Conservation (phyloP, 345 rosid genomes). For the Arabidopsis arenosa region DNA sequence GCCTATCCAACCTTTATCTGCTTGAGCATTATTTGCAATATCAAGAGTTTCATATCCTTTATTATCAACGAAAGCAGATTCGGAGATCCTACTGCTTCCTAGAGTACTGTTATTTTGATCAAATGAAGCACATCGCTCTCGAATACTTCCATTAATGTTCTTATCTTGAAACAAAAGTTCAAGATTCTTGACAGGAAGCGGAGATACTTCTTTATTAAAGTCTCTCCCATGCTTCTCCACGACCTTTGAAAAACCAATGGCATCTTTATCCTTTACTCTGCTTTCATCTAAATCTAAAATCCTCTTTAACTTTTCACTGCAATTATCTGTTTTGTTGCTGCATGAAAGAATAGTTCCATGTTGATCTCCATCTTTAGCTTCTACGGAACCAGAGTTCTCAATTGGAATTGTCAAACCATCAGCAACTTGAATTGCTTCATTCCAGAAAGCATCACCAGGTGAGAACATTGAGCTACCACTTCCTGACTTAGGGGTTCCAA, state of each 20-base stretch:
- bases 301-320: slow-evolving; percentile 47
- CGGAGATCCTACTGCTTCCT: slow-evolving; percentile 49
- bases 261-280: slow-evolving; percentile 46
- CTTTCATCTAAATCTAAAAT: slow-evolving; percentile 53
- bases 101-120: slow-evolving; percentile 30
- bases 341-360: slow-evolving; percentile 34
- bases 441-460: slow-evolving; percentile 98
- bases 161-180: slow-evolving; percentile 75
- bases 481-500: slow-evolving; percentile 70
- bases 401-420: slow-evolving; percentile 69
- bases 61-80: slow-evolving; percentile 42
- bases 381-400: slow-evolving; percentile 46
- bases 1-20: slow-evolving; percentile 44
- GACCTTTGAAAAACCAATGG: slow-evolving; percentile 49
- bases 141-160: slow-evolving; percentile 47
- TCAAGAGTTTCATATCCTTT: slow-evolving; percentile 41
- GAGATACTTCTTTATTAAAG: slow-evolving; percentile 54
- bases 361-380: slow-evolving; percentile 36
- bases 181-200: slow-evolving; percentile 84
- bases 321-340: slow-evolving; percentile 43
- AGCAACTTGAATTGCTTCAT: slow-evolving; percentile 91
- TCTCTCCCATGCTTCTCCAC: slow-evolving; percentile 50
- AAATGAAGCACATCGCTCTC: slow-evolving; percentile 36
- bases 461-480: slow-evolving; percentile 90
- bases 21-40: slow-evolving; percentile 35